A percentile compares a stretch with the other conserved stretches of the same genome.
phyloP scores from a whole-genome alignment of 75 land plant species.

The Azolla pinnata region DNA sequence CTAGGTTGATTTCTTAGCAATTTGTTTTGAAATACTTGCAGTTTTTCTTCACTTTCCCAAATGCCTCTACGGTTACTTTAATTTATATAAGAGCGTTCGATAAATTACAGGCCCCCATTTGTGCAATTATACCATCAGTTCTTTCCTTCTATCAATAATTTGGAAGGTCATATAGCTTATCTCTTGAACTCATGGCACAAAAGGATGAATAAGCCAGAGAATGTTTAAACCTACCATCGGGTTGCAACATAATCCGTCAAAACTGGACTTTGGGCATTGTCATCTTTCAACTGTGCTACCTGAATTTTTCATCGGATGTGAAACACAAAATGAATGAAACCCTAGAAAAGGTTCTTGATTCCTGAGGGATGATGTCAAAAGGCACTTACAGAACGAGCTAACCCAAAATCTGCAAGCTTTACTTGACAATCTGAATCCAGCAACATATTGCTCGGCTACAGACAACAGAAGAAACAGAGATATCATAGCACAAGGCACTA shows the following conservation, averaged over 20 bases:
- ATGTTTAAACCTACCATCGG: constrained; percentile 21
- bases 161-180: not conserved
- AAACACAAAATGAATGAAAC: no score
- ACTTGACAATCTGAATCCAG: constrained; percentile 34
- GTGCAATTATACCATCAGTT: no score
- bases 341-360: no score
- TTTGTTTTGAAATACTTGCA: no score
- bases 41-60: no score
- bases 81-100: no score
- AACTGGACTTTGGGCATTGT: constrained; percentile 16
- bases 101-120: no score
- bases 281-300: constrained; percentile 39
- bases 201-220: not conserved
- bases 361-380: no score
- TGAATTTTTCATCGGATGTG: no score
- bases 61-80: no score
- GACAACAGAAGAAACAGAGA: not conserved
- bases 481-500: not conserved
- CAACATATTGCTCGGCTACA: constrained; percentile 33
- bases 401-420: constrained; percentile 39
- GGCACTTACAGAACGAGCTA: constrained; percentile 32
- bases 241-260: constrained; percentile 41
- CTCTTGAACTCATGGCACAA: not conserved
- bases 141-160: no score
- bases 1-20: no score